Percentiles rank a stretch among this genome's conserved stretches.
These are phyloP conservation scores for Asclepias syriaca DNA, from an alignment of 257 asterid species.

Conservation along the genomic window DNA sequence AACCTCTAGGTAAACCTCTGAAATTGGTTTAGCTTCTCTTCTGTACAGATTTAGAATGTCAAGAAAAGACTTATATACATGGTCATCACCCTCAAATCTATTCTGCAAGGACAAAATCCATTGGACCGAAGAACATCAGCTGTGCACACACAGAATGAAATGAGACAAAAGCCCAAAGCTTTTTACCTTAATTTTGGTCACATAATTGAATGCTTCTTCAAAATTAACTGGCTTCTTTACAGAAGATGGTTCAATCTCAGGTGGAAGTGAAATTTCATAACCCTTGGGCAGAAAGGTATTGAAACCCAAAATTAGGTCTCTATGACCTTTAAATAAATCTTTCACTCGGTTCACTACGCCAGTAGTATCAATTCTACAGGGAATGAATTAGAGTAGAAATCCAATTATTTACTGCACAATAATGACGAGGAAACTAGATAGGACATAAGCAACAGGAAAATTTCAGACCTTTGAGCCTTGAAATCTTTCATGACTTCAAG, in stretches of 20 bases:
- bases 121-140: conserved; percentile 22
- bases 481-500: conserved; percentile 96
- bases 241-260: conserved; percentile 53
- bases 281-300: conserved; percentile 90
- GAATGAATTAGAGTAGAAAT: conserved; percentile 4
- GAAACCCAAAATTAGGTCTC: conserved; percentile 83
- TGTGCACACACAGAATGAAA: conserved; percentile 6
- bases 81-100: conserved; percentile 81
- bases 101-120: conserved; percentile 46
- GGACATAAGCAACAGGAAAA: conserved; percentile 7
- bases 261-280: conserved; percentile 37
- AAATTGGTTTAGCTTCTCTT: conserved; percentile 60
- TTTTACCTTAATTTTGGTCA: conserved; percentile 77
- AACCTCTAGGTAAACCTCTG: conserved; percentile 87
- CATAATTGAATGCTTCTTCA: conserved; percentile 81
- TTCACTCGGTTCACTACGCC: conserved; percentile 73
- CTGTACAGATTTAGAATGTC: conserved; percentile 81
- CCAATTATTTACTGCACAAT: conserved; percentile 10
- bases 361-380: conserved; percentile 55
- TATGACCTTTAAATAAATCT: conserved; percentile 76
- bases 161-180: conserved; percentile 16
- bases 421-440: conserved; percentile 10
- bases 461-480: conserved; percentile 68
- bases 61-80: conserved; percentile 84
- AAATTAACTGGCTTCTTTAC: conserved; percentile 66